Evolutionary conservation across 805 yeast species (phyloP).

Genomic region (Kazachstania africana): DNA sequence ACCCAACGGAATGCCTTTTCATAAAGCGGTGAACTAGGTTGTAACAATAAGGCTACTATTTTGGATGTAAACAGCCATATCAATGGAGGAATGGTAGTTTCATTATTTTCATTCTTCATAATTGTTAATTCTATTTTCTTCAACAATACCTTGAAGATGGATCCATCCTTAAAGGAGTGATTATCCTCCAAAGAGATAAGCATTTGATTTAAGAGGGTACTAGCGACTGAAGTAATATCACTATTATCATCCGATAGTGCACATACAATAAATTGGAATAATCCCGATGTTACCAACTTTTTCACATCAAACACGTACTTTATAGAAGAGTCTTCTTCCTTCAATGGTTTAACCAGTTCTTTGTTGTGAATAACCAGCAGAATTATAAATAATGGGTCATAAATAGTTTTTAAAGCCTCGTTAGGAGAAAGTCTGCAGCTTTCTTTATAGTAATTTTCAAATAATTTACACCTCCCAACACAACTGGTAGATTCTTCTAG

Average conservation of each 20-base stretch:
- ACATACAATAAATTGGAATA: slow-evolving; percentile 37
- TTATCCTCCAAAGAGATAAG: slow-evolving; percentile 32
- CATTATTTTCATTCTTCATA: slow-evolving; percentile 10
- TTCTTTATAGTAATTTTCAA: slow-evolving; percentile 22
- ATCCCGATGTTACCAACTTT: slow-evolving; percentile 42
- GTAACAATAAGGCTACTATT: slow-evolving; percentile 42
- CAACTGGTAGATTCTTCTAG: not conserved
- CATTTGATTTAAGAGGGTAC: slow-evolving; percentile 34
- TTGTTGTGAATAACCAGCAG: slow-evolving; percentile 51
- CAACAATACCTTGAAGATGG: slow-evolving; percentile 41
- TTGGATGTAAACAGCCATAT: slow-evolving; percentile 46
- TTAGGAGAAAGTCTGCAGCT: slow-evolving; percentile 4
- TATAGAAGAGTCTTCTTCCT: slow-evolving; percentile 14
- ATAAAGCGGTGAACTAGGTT: slow-evolving; percentile 65
- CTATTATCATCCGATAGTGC: slow-evolving; percentile 29
- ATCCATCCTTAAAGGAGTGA: slow-evolving; percentile 42
- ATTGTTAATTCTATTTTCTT: slow-evolving; percentile 30
- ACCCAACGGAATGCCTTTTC: slow-evolving; percentile 62
- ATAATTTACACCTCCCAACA: slow-evolving; percentile 17
- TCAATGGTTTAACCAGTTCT: slow-evolving; percentile 38
- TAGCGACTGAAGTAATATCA: slow-evolving; percentile 28
- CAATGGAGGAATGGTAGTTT: slow-evolving; percentile 26
- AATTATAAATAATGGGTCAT: slow-evolving; percentile 65
- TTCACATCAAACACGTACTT: slow-evolving; percentile 37
- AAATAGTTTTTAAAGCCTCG: slow-evolving; percentile 23